Evolutionary conservation across 2,329 filamentous ascomycete species (phyloP), one percentile per base, ranked within the genome.

Genomic region (Lomentospora prolificans): DNA sequence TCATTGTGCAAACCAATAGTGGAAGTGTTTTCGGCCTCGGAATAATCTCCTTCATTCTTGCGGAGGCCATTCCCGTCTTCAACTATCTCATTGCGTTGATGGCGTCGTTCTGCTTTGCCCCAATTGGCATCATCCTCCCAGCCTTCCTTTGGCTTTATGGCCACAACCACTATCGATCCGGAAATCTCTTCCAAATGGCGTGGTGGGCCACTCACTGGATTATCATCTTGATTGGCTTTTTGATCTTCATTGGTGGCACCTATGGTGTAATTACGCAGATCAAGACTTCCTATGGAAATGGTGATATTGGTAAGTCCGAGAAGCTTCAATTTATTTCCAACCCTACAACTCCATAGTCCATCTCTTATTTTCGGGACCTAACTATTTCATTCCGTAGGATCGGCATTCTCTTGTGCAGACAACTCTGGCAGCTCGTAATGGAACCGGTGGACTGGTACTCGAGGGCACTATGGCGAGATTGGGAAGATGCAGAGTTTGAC

Each of bases 261-360:
- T 72, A 73, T 55, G 70, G 75, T 33, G 74, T 77, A 2, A 70
- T 80, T 24, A 68, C 75, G 56, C 68, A 75, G 59, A 78, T 81
- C 58, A 75, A 75, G 54, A 67, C 75, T 54, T 76, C 78, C 1
- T 81, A 80, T 62, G 71, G 69, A 3, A 68, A 68, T 51, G 74
- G 73, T 0, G 62, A 67, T 53, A 77, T 78, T 56, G 70, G 70
- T n/a, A n/a, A n/a, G n/a, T n/a, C n/a, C n/a, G n/a, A n/a, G n/a
- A n/a, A n/a, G n/a, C n/a, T n/a, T n/a, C n/a, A n/a, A n/a, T n/a
- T n/a, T n/a, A n/a, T n/a, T n/a, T n/a, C n/a, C n/a, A n/a, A n/a
- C n/a, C n/a, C n/a, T n/a, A n/a, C n/a, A n/a, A n/a, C n/a, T n/a
- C n/a, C n/a, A n/a, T n/a, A n/a, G n/a, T n/a, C n/a, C n/a, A n/a